Percentiles rank a stretch among this genome's conserved stretches.
phyloP scores from a whole-genome alignment of 345 rosid genomes.

The Excoecaria cochinchinensis region DNA sequence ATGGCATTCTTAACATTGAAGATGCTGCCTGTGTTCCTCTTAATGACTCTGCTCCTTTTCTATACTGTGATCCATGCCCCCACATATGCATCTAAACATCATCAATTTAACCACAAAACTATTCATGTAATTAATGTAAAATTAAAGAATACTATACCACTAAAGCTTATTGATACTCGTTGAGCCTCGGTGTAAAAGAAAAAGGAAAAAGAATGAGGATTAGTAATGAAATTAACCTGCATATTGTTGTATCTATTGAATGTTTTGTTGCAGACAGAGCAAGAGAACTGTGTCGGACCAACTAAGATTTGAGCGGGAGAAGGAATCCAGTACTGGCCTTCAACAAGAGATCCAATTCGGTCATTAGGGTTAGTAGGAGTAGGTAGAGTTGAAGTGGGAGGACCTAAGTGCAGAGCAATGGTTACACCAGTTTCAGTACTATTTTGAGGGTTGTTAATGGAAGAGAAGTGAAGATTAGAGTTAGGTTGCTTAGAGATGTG shows the following conservation, averaged over 20 bases:
- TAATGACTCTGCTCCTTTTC: conserved; percentile 24
- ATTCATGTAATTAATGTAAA: background rate
- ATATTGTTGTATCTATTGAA: conserved; percentile 90
- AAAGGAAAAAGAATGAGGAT: background rate
- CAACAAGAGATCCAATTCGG: conserved; percentile 25
- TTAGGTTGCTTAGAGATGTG: conserved; percentile 27
- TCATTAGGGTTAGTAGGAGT: conserved; percentile 32
- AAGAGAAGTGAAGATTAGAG: background rate
- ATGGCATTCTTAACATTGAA: conserved; percentile 22
- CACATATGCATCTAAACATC: conserved; percentile 29
- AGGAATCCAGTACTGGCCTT: conserved; percentile 85
- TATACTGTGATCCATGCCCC: conserved; percentile 29
- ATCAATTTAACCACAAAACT: background rate
- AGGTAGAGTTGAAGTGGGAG: conserved; percentile 31
- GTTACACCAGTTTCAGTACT: conserved; percentile 46
- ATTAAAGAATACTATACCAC: too few species aligned
- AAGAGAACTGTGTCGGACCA: conserved; percentile 94
- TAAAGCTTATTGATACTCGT: too few species aligned
- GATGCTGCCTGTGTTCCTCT: conserved; percentile 22
- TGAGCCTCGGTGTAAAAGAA: background rate
- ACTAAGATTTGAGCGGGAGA: conserved; percentile 82
- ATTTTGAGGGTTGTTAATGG: background rate
- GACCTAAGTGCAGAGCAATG: conserved; percentile 72
- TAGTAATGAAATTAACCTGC: conserved; percentile 51
- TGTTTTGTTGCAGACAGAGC: conserved; percentile 79